Evolutionary conservation across 345 rosid genomes (phyloP).

Genomic region (Nephelium lappaceum): DNA sequence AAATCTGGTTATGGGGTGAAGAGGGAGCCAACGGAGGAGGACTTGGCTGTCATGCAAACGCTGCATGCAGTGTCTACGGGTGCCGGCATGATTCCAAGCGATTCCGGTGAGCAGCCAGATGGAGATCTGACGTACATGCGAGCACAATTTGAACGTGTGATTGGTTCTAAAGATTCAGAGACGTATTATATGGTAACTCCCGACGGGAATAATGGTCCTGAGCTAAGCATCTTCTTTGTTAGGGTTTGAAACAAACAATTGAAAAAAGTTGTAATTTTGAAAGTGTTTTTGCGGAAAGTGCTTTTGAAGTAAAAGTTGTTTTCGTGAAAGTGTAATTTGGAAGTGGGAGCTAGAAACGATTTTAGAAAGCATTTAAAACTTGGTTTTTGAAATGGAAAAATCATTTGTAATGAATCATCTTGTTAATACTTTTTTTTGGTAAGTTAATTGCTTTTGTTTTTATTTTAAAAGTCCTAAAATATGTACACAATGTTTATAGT

Average conservation of each 20-base stretch:
- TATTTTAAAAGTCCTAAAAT: too few relatives aligned
- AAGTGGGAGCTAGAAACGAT: neutral
- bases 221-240: conserved; percentile 65
- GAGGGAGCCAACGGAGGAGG: conserved; percentile 77
- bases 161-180: conserved; percentile 84
- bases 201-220: conserved; percentile 75
- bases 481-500: too few relatives aligned
- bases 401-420: too few relatives aligned
- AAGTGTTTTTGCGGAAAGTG: neutral
- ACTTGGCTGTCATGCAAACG: conserved; percentile 71
- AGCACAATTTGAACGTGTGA: conserved; percentile 75
- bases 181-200: conserved; percentile 88
- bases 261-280: neutral
- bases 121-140: conserved; percentile 83
- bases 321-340: neutral
- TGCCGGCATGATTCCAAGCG: conserved; percentile 72
- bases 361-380: too few relatives aligned
- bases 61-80: conserved; percentile 81
- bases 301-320: neutral
- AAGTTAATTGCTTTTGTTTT: too few relatives aligned
- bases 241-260: conserved; percentile 40
- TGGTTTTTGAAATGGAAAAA: too few relatives aligned
- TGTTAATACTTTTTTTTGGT: too few relatives aligned
- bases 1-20: conserved; percentile 78
- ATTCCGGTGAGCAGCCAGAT: conserved; percentile 40